Base-by-base conservation (phyloP, 208 protist genomes). In the Polymyxa betae region DNA sequence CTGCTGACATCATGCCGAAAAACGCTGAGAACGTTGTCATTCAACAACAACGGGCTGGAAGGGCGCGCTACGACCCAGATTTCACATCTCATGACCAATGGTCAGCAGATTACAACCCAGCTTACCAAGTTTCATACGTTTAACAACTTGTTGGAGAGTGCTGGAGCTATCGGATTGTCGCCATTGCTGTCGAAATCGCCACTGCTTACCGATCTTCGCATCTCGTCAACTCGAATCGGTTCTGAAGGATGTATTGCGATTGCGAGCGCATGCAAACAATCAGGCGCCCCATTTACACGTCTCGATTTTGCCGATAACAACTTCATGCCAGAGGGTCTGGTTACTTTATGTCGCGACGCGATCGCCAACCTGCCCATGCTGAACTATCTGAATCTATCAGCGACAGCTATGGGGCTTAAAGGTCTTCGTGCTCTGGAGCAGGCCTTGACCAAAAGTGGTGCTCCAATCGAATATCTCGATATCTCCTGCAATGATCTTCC, bases 1-100 rank as follows among this genome's bases (percentile, higher is more conserved):
- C n/a, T 82, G 35, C 16, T 82, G 12, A 35, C 40, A 12, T 35
- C 72, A 5, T 82, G 35, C 35, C 5, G 72, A 82, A 12, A 43
- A 5, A 82, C 5, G 10, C 72, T 82, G 16, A 35, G 35, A n/a
- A 35, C 10, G 5, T 43, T 82, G n/a, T 43, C n/a, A n/a, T 45
- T 82, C 72, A 82, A 82, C 72, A 82, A 82, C n/a, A 82, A 82
- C 35, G 72, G 72, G 5, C n/a, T 82, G n/a, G 72, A 82, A 43
- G 35, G 40, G 5, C 72, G 5, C 5, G 72, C 72, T 43, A n/a
- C 72, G 5, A 35, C 5, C 5, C 72, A 82, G 35, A 82, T 82
- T 20, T 82, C 72, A 38, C 35, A 45, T 43, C 72, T 82, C 35
- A 82, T 82, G 72, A 82, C 72, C 12, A n/a, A 43, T 43, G 72